These are phyloP conservation scores for Fusarium sp. DNA, from an alignment of 2,329 filamentous ascomycete genomes.

Conservation along the genomic window DNA sequence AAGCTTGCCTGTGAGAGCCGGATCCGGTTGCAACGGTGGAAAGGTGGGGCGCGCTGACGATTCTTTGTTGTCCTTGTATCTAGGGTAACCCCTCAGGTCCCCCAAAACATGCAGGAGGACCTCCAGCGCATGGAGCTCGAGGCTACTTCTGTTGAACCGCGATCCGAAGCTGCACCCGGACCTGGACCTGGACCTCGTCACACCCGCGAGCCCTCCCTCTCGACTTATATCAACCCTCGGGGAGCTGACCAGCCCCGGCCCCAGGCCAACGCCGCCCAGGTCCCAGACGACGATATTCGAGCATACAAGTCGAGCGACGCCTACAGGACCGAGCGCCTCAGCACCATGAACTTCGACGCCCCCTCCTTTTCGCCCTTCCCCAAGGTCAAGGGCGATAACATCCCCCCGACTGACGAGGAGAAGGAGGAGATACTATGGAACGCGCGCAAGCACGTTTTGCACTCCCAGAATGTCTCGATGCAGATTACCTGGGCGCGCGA, in stretches of 20 bases:
- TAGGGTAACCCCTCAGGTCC: slow-evolving; percentile 94
- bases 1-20: slow-evolving; percentile 37
- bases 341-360: slow-evolving; percentile 63
- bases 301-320: slow-evolving; percentile 55
- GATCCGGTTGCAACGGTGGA: slow-evolving; percentile 44
- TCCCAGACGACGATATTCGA: slow-evolving; percentile 52
- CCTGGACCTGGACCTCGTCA: slow-evolving; percentile 50
- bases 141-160: slow-evolving; percentile 64
- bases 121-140: slow-evolving; percentile 91
- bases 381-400: slow-evolving; percentile 85
- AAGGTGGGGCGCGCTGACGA: slow-evolving; percentile 55
- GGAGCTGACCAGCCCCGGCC: slow-evolving; percentile 45
- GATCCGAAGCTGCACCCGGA: slow-evolving; percentile 48
- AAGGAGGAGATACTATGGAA: slow-evolving; percentile 91
- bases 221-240: slow-evolving; percentile 52
- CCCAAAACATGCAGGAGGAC: slow-evolving; percentile 95
- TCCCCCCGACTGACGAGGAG: slow-evolving; percentile 93
- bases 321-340: slow-evolving; percentile 50
- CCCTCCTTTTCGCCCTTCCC: slow-evolving; percentile 95
- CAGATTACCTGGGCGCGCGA: slow-evolving; percentile 98
- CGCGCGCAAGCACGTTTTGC: slow-evolving; percentile 84
- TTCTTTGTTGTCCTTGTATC: slow-evolving; percentile 49
- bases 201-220: slow-evolving; percentile 59
- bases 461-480: slow-evolving; percentile 95
- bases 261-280: slow-evolving; percentile 48